Conservation (phyloP, 1,139 yeast species). For the Blastobotrys indianensis region DNA sequence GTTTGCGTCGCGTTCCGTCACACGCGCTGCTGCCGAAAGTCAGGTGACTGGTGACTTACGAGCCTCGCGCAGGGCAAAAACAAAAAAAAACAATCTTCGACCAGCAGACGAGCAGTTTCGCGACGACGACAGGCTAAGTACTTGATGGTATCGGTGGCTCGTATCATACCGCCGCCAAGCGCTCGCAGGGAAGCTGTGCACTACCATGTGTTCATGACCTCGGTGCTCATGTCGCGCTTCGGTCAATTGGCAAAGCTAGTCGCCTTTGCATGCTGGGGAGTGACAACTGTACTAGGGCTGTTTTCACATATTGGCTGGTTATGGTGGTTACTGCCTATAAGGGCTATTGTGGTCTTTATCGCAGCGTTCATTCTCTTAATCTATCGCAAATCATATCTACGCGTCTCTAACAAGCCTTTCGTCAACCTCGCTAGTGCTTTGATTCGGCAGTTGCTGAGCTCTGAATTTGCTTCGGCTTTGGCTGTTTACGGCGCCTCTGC, state of each 20-base stretch:
- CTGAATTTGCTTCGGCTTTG: constrained; percentile 36
- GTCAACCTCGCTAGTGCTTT: constrained; percentile 27
- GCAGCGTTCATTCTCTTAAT: constrained; percentile 26
- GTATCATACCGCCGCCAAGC: constrained; percentile 19
- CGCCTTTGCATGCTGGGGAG: constrained; percentile 18
- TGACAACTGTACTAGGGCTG: constrained; percentile 18
- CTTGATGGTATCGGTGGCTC: constrained; percentile 20
- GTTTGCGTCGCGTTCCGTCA: neutral
- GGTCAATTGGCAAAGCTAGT: constrained; percentile 25
- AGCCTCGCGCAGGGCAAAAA: neutral
- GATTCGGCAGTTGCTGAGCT: constrained; percentile 40
- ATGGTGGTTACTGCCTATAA: constrained; percentile 25
- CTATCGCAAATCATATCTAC: constrained; percentile 28
- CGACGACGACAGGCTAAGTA: neutral
- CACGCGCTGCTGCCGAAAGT: too few relatives aligned
- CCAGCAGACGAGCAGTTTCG: neutral
- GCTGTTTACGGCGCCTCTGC: constrained; percentile 41
- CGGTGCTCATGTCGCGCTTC: constrained; percentile 29
- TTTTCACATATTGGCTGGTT: constrained; percentile 19
- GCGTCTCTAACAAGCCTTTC: constrained; percentile 15
- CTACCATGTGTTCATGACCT: constrained; percentile 25
- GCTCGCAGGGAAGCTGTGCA: constrained; percentile 19
- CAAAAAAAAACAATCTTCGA: neutral
- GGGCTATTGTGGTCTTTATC: constrained; percentile 21
- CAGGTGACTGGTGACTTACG: too few relatives aligned